Evolutionary conservation across 2,329 filamentous ascomycete species (phyloP).

Genomic region (Mariannaea sp.): DNA sequence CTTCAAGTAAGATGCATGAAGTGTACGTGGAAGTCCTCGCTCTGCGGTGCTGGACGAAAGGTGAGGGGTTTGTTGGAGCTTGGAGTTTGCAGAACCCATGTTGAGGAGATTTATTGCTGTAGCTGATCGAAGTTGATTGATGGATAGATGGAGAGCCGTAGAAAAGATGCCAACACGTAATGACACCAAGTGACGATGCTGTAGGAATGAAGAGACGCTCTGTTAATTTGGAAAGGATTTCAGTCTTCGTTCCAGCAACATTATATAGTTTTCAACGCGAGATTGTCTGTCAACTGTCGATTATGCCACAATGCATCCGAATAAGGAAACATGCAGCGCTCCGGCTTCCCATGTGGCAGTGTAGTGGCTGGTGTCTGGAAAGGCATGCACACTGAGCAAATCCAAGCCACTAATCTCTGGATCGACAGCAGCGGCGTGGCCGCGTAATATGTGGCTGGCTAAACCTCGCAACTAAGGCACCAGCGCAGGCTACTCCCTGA

Average conservation of each 20-base stretch:
- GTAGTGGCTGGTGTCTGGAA: not conserved
- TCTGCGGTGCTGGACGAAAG: not conserved
- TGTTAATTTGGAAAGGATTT: not conserved
- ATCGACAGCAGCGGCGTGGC: too few relatives aligned
- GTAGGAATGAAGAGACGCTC: not conserved
- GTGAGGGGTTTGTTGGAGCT: not conserved
- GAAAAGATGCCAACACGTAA: too few relatives aligned
- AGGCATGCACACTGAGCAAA: not conserved
- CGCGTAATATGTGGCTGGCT: too few relatives aligned
- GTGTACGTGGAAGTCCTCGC: not conserved
- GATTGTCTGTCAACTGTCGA: too few relatives aligned
- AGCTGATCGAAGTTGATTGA: not conserved
- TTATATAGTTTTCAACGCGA: not conserved
- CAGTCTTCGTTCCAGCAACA: not conserved
- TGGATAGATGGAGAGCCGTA: too few relatives aligned
- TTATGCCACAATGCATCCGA: not conserved
- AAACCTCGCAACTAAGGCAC: too few relatives aligned
- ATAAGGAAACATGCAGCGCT: not conserved
- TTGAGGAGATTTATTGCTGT: too few relatives aligned
- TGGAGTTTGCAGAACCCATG: slow-evolving; percentile 1
- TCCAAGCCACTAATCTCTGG: too few relatives aligned
- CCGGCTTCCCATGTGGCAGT: not conserved
- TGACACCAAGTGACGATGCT: too few relatives aligned
- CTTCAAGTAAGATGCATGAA: not conserved
- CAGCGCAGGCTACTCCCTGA: too few relatives aligned